These are phyloP conservation scores for Calocybe indica DNA, from an alignment of 768 basidiomycete species.

Conservation along the genomic window DNA sequence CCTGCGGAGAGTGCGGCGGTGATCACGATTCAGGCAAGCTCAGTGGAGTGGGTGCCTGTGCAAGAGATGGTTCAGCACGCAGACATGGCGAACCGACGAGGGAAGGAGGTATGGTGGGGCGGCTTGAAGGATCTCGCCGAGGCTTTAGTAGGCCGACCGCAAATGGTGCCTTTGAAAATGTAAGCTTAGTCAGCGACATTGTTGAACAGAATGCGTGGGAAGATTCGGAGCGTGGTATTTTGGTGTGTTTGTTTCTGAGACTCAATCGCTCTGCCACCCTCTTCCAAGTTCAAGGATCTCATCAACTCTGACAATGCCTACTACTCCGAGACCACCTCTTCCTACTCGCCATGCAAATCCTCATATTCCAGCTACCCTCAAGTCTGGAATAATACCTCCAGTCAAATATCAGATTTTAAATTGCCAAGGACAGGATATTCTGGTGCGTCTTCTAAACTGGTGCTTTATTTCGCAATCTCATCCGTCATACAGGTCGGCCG, in stretches of 20 bases:
- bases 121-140: slow-evolving; percentile 66
- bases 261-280: slow-evolving; percentile 1
- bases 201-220: slow-evolving; percentile 23
- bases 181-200: slow-evolving; percentile 6
- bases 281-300: slow-evolving; percentile 5
- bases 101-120: slow-evolving; percentile 76
- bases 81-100: slow-evolving; percentile 87
- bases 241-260: not conserved
- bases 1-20: slow-evolving; percentile 70
- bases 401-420: slow-evolving; percentile 93
- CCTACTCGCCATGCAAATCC: slow-evolving; percentile 47
- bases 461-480: slow-evolving; percentile 1
- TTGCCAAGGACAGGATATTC: slow-evolving; percentile 81
- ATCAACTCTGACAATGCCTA: slow-evolving; percentile 23
- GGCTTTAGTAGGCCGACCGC: slow-evolving; percentile 59
- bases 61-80: slow-evolving; percentile 80
- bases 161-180: slow-evolving; percentile 36
- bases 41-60: slow-evolving; percentile 79
- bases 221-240: slow-evolving; percentile 12
- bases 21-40: slow-evolving; percentile 85
- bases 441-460: slow-evolving; percentile 22
- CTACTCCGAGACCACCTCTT: slow-evolving; percentile 37
- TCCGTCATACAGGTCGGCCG: slow-evolving; percentile 62
- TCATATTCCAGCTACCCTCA: slow-evolving; percentile 37
- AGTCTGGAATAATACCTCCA: slow-evolving; percentile 42